phyloP scores from a whole-genome alignment of 1,284 basidiomycete species.

The Cryptococcus wingfieldii region DNA sequence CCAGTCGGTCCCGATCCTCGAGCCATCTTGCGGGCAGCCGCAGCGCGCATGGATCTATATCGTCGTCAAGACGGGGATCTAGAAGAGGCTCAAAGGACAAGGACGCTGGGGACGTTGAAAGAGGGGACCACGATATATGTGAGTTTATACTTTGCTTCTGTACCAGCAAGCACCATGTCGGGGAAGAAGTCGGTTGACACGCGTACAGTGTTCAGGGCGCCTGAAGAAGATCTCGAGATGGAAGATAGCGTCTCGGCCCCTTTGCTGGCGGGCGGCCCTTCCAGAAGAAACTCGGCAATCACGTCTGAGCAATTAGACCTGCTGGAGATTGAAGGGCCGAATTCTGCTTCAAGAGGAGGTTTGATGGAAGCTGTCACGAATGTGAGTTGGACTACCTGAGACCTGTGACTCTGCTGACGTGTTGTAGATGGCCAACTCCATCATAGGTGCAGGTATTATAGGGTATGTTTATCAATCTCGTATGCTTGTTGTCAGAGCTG shows the following conservation, averaged over 20 bases:
- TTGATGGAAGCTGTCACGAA: constrained; percentile 47
- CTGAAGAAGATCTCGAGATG: constrained; percentile 25
- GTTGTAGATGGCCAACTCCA: constrained; percentile 72
- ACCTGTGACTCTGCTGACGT: constrained; percentile 5
- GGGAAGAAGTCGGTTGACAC: not conserved
- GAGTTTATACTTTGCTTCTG: not conserved
- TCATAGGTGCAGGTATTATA: constrained; percentile 91
- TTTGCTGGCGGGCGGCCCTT: constrained; percentile 10
- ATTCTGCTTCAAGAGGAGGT: constrained; percentile 31
- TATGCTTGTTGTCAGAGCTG: not conserved
- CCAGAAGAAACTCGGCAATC: constrained; percentile 4
- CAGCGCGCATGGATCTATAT: not conserved
- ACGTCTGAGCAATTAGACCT: constrained; percentile 21
- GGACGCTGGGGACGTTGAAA: not conserved
- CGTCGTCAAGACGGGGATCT: constrained; percentile 11
- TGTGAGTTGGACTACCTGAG: constrained; percentile 16
- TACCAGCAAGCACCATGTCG: not conserved
- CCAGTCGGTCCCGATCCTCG: constrained; percentile 3
- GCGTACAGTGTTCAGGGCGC: constrained; percentile 30
- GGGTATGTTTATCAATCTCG: constrained; percentile 53
- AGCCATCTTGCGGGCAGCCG: not conserved
- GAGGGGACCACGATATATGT: constrained; percentile 5
- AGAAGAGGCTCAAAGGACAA: constrained; percentile 9
- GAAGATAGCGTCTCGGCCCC: constrained; percentile 26
- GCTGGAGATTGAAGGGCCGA: constrained; percentile 28